A percentile compares a stretch with the other conserved stretches of the same genome.
Evolutionary conservation across 176 grass and related monocot genomes (phyloP).

Genomic region (Eleusine coracana): DNA sequence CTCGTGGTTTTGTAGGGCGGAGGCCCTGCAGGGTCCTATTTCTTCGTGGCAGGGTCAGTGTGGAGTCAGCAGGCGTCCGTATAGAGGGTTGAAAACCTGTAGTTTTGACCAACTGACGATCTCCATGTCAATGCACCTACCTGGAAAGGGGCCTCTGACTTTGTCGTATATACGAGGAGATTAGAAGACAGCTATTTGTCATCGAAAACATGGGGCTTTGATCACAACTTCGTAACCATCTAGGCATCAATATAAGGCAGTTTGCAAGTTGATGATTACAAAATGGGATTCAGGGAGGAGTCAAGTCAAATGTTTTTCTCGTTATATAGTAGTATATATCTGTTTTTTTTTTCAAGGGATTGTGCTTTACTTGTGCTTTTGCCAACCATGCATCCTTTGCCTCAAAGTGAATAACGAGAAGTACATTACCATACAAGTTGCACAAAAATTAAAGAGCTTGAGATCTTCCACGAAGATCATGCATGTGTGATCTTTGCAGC

Average conservation of each 20-base stretch:
- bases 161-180: not conserved
- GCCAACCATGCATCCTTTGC: not conserved
- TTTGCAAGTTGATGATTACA: not conserved
- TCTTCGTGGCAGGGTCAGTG: not conserved
- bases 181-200: not conserved
- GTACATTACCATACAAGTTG: not conserved
- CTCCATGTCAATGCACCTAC: constrained; percentile 11
- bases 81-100: not conserved
- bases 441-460: not conserved
- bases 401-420: not conserved
- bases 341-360: too few relatives aligned
- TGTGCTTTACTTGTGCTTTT: not conserved
- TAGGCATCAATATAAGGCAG: not conserved
- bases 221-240: not conserved
- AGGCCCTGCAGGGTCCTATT: constrained; percentile 2
- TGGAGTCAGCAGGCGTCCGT: not conserved
- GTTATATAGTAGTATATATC: not conserved
- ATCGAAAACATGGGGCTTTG: constrained; percentile 15
- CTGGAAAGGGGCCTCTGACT: not conserved
- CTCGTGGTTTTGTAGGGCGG: constrained; percentile 30
- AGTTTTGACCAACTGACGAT: not conserved
- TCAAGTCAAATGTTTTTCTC: constrained; percentile 16
- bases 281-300: not conserved
- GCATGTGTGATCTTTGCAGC: constrained; percentile 27
- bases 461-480: constrained; percentile 30